Evolutionary conservation across 2,329 filamentous ascomycete genomes (phyloP).

Genomic region (Spiromastix sp.): DNA sequence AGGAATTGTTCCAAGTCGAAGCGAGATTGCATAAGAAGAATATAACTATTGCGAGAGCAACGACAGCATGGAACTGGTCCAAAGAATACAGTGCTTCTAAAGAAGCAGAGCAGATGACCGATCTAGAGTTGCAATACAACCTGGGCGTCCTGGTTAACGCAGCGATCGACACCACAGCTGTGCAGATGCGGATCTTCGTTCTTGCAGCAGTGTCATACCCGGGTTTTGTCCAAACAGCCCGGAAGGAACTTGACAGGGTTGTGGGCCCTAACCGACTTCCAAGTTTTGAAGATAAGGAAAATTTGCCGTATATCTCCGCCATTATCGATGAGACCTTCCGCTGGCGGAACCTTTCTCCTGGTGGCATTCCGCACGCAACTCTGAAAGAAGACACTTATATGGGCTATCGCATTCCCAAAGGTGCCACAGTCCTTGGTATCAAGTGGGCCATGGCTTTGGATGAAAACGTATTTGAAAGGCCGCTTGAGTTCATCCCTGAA

Average conservation of each 20-base stretch:
- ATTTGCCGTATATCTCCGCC: constrained; percentile 24
- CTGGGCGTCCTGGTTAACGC: constrained; percentile 7
- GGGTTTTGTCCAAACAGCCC: constrained; percentile 27
- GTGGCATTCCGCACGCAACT: constrained; percentile 37
- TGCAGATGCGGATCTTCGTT: constrained; percentile 38
- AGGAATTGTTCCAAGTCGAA: constrained; percentile 7
- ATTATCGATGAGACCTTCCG: constrained; percentile 23
- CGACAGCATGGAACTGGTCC: constrained; percentile 15
- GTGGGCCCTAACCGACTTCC: constrained; percentile 22
- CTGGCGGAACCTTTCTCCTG: constrained; percentile 32
- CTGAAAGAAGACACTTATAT: constrained; percentile 37
- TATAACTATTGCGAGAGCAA: constrained; percentile 6
- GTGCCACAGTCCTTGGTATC: constrained; percentile 34
- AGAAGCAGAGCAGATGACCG: not conserved
- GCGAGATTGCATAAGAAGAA: constrained; percentile 11
- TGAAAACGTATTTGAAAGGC: constrained; percentile 27
- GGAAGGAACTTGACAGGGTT: constrained; percentile 25
- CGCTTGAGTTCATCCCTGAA: constrained; percentile 28
- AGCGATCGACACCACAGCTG: constrained; percentile 39
- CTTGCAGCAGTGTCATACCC: constrained; percentile 36
- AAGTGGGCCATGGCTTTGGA: constrained; percentile 34
- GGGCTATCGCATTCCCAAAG: constrained; percentile 40
- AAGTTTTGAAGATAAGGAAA: constrained; percentile 19
- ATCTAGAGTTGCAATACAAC: not conserved
- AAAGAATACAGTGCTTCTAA: constrained; percentile 7